Evolutionary conservation across 2,329 filamentous ascomycete genomes (phyloP), one percentile per base, ranked within the genome.

Genomic region (Pestalotiopsis sp.): DNA sequence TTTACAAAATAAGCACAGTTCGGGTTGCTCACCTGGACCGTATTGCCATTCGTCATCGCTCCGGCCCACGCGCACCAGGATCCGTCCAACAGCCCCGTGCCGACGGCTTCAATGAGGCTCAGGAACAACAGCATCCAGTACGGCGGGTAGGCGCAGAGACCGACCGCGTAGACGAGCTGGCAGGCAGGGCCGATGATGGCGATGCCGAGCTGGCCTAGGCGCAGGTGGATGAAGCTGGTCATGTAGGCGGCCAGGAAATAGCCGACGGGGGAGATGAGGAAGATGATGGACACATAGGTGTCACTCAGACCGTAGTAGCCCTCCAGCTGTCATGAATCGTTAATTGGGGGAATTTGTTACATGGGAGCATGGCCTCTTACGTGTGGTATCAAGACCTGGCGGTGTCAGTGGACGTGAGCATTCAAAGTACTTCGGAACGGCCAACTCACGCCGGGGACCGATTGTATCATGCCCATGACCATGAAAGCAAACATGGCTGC

Each of bases 61-160:
- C 77, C 82, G 0, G 80, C 81, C 81, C 81, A 84, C 1, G 82
- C 81, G 64, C 80, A 83, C 77, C 80, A 83, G 11, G 79, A 79
- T 1, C 78, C 81, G 70, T 84, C 82, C 0, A 83, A 66, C 2
- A 84, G 68, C 0, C 81, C 82, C 0, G 73, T 77, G 0, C 82
- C 82, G 7, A 82, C 68, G 0, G 77, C 79, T 0, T 77, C 76
- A 0, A 78, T 60, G 1, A 74, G 74, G 56, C 78, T 76, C 0
- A 74, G 77, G 3, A 73, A 62, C 6, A 82, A 65, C 2, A 81
- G 68, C 0, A 78, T 30, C 1, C 70, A 70, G 66, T 81, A 82
- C 0, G 73, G 72, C 14, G 75, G 73, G 9, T 75, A 76, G 17
- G 70, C 22, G 1, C 76, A 75, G 4, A 78, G 76, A 2, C 69